Conservation (phyloP, 257 asterid genomes). For the Solanum stenotomum region DNA sequence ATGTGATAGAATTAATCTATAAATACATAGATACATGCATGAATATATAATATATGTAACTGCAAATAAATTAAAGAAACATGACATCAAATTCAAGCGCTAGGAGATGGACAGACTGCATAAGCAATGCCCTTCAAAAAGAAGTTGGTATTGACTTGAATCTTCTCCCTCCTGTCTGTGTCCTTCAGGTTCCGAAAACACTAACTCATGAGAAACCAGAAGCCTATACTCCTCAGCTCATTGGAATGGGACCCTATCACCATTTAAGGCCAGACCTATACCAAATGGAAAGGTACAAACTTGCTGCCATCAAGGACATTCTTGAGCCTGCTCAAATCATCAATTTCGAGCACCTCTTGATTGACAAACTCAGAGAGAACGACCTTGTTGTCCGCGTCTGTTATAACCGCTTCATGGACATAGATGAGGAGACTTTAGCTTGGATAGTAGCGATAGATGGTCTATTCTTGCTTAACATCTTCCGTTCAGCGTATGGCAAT, state of each 20-base stretch:
- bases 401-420: conserved; percentile 30
- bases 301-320: conserved; percentile 19
- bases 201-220: conserved; percentile 24
- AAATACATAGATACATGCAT: background rate
- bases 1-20: background rate
- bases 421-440: conserved; percentile 25
- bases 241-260: conserved; percentile 44
- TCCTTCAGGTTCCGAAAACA: conserved; percentile 29
- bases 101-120: conserved; percentile 19
- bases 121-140: conserved; percentile 12
- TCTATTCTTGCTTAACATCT: conserved; percentile 18
- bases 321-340: conserved; percentile 9
- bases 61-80: background rate
- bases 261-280: conserved; percentile 35
- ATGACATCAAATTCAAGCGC: conserved; percentile 6
- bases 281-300: conserved; percentile 34
- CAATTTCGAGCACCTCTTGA: conserved; percentile 13
- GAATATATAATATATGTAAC: background rate
- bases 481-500: background rate
- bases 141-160: conserved; percentile 16
- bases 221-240: conserved; percentile 28
- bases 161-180: conserved; percentile 21
- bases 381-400: conserved; percentile 30
- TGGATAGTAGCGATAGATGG: conserved; percentile 41
- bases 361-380: conserved; percentile 8